These are phyloP conservation scores for Rhizopogon salebrosus DNA, from an alignment of 768 basidiomycete genomes.

Conservation along the genomic window DNA sequence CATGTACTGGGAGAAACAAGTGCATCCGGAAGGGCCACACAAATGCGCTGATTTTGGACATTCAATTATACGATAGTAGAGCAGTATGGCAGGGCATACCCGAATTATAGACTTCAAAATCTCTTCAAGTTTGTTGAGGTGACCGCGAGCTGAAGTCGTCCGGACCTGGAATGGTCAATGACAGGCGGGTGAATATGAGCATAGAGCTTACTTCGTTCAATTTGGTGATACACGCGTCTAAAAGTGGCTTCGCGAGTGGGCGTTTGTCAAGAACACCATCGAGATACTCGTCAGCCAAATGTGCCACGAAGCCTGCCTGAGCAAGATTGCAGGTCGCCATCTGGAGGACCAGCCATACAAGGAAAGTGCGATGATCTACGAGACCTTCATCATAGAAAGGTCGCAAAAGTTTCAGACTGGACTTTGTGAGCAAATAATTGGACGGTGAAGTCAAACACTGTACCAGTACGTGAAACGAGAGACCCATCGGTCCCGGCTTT, in stretches of 20 bases:
- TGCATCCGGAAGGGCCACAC: conserved; percentile 66
- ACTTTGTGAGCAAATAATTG: not conserved
- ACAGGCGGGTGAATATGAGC: not conserved
- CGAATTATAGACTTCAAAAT: conserved; percentile 56
- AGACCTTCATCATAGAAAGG: conserved; percentile 78
- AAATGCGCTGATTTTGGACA: conserved; percentile 46
- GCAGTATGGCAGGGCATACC: conserved; percentile 31
- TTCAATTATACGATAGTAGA: conserved; percentile 1
- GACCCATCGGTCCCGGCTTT: conserved; percentile 71
- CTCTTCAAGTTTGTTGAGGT: conserved; percentile 47
- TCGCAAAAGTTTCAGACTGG: conserved; percentile 64
- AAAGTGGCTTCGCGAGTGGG: conserved; percentile 64
- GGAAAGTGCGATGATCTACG: conserved; percentile 72
- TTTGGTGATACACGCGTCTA: conserved; percentile 65
- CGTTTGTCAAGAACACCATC: conserved; percentile 62
- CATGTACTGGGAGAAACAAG: conserved; percentile 72
- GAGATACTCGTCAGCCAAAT: conserved; percentile 77
- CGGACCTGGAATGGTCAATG: conserved; percentile 40
- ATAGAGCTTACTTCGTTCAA: conserved; percentile 50
- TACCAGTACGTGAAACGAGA: conserved; percentile 78
- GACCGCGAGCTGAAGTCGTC: conserved; percentile 47
- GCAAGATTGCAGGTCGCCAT: conserved; percentile 75
- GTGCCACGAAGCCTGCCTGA: conserved; percentile 70
- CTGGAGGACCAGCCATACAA: conserved; percentile 76
- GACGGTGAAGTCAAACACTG: not conserved